Evolutionary conservation across 306 rosid genomes (phyloP).

Genomic region (Malus orientalis): DNA sequence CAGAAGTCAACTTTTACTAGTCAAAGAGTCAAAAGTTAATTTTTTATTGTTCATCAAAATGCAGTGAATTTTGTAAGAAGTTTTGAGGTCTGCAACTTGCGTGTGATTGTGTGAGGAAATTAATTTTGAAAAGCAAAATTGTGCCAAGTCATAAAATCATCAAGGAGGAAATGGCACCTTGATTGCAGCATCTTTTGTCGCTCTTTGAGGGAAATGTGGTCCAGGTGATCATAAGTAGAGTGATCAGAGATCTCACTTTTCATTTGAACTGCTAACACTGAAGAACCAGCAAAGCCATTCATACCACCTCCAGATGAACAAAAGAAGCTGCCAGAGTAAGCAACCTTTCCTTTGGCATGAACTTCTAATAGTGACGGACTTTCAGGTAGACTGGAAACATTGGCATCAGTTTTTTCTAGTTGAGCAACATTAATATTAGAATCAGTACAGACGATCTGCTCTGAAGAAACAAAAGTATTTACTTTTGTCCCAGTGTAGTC

Average conservation of each 20-base stretch:
- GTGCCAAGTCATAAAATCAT: background rate
- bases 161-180: constrained; percentile 37
- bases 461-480: constrained; percentile 24
- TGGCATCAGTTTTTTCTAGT: constrained; percentile 14
- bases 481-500: constrained; percentile 7
- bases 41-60: background rate
- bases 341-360: constrained; percentile 32
- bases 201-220: constrained; percentile 56
- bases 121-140: background rate
- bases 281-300: constrained; percentile 21
- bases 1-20: background rate
- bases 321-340: constrained; percentile 18
- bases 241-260: constrained; percentile 37
- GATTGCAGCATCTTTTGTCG: constrained; percentile 57
- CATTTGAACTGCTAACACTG: constrained; percentile 18
- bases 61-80: background rate
- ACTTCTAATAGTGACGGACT: constrained; percentile 18
- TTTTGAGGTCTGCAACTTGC: background rate
- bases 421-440: constrained; percentile 10
- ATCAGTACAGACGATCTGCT: constrained; percentile 20
- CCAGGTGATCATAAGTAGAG: constrained; percentile 37
- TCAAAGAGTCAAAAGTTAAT: background rate
- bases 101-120: background rate
- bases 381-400: constrained; percentile 10
- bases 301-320: constrained; percentile 27